A percentile compares a stretch with the other conserved stretches of the same genome.
Conservation (phyloP, 2,329 filamentous ascomycete species). For the Xylariaceae sp. region DNA sequence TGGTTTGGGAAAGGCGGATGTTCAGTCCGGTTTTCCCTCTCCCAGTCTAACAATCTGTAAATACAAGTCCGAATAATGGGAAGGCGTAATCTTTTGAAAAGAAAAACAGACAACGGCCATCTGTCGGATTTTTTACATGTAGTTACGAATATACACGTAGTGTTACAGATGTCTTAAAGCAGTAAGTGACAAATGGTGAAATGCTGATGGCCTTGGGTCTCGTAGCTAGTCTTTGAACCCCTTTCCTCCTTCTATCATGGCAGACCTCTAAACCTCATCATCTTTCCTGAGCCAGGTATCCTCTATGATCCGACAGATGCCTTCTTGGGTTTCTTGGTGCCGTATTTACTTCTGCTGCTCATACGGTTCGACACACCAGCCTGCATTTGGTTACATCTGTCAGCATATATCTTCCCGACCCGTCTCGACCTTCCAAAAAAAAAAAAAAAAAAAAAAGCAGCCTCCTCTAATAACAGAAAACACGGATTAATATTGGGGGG, state of each 20-base stretch:
- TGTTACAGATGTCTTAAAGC: background rate
- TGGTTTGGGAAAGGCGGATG: too few relatives aligned
- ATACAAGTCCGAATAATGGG: constrained; percentile 10
- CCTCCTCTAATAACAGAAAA: background rate
- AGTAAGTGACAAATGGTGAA: background rate
- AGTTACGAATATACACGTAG: constrained; percentile 19
- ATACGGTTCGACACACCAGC: constrained; percentile 84
- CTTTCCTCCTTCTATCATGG: background rate
- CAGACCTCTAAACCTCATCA: too few relatives aligned
- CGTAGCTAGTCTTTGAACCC: background rate
- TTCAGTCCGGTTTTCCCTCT: too few relatives aligned
- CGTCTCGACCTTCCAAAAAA: background rate
- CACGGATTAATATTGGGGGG: background rate
- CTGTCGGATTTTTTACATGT: constrained; percentile 10
- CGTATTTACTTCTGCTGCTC: constrained; percentile 90
- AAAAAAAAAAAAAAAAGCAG: background rate
- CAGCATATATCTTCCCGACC: background rate
- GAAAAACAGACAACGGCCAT: constrained; percentile 11
- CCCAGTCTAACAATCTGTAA: too few relatives aligned
- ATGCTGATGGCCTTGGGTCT: background rate
- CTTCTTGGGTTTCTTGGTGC: constrained; percentile 97
- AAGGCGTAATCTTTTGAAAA: background rate
- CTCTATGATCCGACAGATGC: constrained; percentile 48
- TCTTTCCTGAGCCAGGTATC: too few relatives aligned
- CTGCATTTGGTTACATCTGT: constrained; percentile 41